Percentiles rank a stretch among this genome's conserved stretches.
Conservation (phyloP, 139 green algal species). For the Asterochloris sp. region DNA sequence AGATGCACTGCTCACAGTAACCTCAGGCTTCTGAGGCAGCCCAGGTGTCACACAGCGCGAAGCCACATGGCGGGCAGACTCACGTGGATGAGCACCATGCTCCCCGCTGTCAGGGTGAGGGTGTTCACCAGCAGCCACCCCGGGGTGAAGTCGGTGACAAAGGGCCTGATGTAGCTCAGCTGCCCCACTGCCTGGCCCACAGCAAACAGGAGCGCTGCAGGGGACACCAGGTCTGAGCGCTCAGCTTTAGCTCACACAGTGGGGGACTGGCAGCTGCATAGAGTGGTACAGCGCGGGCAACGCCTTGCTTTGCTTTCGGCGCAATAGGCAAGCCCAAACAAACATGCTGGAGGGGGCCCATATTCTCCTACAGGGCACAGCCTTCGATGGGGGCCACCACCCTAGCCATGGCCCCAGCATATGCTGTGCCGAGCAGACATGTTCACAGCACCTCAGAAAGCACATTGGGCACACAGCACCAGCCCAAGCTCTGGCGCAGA, state of each 20-base stretch:
- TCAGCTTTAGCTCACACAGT: too few species aligned
- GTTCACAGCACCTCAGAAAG: too few species aligned
- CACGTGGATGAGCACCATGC: slow-evolving; percentile 85
- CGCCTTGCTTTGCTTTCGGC: slow-evolving; percentile 64
- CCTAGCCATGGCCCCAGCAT: too few species aligned
- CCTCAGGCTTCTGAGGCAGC: too few species aligned
- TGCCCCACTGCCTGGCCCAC: slow-evolving; percentile 88
- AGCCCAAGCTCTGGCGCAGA: too few species aligned
- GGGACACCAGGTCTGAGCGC: too few species aligned
- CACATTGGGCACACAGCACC: too few species aligned
- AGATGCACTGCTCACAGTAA: too few species aligned
- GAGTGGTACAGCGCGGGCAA: slow-evolving; percentile 88
- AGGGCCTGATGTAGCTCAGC: slow-evolving; percentile 85
- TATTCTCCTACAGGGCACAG: too few species aligned
- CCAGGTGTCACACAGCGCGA: not conserved
- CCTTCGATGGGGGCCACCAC: too few species aligned
- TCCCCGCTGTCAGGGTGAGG: slow-evolving; percentile 76
- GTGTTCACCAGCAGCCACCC: slow-evolving; percentile 70
- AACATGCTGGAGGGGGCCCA: too few species aligned
- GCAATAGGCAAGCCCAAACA: slow-evolving; percentile 29
- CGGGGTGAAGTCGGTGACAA: slow-evolving; percentile 80
- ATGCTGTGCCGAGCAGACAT: too few species aligned
- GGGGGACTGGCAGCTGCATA: slow-evolving; percentile 21
- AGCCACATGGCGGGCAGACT: not conserved
- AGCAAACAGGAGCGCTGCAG: slow-evolving; percentile 82